These are phyloP conservation scores for Quercus lobata DNA, from an alignment of 331 rosid species.

Conservation along the genomic window DNA sequence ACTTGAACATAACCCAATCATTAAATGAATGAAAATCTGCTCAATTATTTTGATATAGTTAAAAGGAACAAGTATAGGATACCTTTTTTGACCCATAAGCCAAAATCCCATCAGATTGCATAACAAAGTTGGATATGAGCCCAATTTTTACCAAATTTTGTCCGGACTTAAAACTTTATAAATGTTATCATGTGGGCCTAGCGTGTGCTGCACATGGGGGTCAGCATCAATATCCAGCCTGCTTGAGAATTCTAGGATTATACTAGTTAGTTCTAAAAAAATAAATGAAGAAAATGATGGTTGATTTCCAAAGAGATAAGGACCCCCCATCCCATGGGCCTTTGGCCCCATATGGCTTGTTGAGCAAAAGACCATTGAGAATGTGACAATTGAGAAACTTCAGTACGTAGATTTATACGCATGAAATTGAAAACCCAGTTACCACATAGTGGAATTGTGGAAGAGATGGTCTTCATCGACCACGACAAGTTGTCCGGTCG, in stretches of 20 bases:
- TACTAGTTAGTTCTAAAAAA: neutral
- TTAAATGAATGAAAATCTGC: too few species aligned
- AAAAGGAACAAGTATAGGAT: too few species aligned
- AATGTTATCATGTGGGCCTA: slow-evolving; percentile 24
- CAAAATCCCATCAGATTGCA: too few species aligned
- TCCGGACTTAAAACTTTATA: neutral
- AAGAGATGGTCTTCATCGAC: neutral
- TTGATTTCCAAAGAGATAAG: slow-evolving; percentile 15
- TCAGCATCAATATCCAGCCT: slow-evolving; percentile 37
- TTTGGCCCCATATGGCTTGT: neutral
- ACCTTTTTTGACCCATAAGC: too few species aligned
- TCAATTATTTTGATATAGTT: too few species aligned
- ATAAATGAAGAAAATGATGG: slow-evolving; percentile 11
- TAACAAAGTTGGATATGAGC: too few species aligned
- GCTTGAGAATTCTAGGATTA: slow-evolving; percentile 26
- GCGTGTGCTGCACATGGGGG: slow-evolving; percentile 37
- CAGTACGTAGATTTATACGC: slow-evolving; percentile 20
- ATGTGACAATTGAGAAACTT: slow-evolving; percentile 10
- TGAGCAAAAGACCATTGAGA: slow-evolving; percentile 19
- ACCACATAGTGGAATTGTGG: neutral
- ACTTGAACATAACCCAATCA: too few species aligned
- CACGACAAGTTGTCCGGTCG: slow-evolving; percentile 19
- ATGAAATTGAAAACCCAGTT: neutral
- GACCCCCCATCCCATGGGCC: neutral
- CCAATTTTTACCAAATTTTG: neutral